phyloP scores from a whole-genome alignment of 306 rosid genomes.

The Inga leiocalycina region DNA sequence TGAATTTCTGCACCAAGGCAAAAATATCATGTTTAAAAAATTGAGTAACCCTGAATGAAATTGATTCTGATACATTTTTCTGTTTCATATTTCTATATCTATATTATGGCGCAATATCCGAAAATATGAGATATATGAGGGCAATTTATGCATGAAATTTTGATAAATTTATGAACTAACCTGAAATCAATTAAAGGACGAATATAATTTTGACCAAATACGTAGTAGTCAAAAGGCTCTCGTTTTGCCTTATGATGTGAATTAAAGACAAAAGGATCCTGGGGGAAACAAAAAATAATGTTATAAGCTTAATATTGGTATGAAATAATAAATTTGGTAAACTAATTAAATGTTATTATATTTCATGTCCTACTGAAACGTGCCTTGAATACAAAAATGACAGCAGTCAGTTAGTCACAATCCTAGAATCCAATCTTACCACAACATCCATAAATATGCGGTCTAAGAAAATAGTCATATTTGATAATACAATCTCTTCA shows the following conservation, averaged over 20 bases:
- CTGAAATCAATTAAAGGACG: conserved; percentile 8
- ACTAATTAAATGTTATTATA: not conserved
- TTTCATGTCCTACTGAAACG: too few relatives aligned
- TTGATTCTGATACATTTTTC: not conserved
- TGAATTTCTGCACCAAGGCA: not conserved
- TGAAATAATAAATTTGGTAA: not conserved
- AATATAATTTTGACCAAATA: not conserved
- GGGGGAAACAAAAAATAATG: not conserved
- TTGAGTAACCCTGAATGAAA: not conserved
- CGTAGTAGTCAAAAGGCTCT: conserved; percentile 6
- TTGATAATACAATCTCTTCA: conserved; percentile 68
- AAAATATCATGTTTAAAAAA: not conserved
- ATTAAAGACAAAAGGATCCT: conserved; percentile 1
- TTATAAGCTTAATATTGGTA: not conserved
- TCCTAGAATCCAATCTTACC: conserved; percentile 49
- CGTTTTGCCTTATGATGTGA: not conserved
- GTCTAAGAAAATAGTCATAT: conserved; percentile 78
- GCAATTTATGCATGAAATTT: too few relatives aligned
- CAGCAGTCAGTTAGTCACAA: not conserved
- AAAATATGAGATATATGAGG: not conserved
- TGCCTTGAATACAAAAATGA: not conserved
- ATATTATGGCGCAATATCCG: not conserved
- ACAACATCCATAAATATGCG: conserved; percentile 80
- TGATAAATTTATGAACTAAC: not conserved
- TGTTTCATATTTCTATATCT: not conserved